These are phyloP conservation scores for Glycyrrhiza uralensis DNA, from an alignment of 306 rosid species.

Conservation along the genomic window DNA sequence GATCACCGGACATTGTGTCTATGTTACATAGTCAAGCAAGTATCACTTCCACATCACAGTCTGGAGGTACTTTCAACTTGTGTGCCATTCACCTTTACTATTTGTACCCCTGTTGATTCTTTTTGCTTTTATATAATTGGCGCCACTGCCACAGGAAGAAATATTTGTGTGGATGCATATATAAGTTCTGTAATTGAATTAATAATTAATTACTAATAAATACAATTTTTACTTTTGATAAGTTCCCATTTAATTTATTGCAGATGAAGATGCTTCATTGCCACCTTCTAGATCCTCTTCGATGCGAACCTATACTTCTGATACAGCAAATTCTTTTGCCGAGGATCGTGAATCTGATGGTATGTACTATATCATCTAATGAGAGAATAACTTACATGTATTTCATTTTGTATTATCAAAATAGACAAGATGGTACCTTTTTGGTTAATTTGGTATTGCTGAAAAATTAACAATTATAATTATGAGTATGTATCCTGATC, in stretches of 20 bases:
- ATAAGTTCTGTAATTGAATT: no score
- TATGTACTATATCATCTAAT: constrained; percentile 24
- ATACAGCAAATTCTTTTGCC: constrained; percentile 40
- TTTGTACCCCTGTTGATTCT: no score
- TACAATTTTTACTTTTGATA: background rate
- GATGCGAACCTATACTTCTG: constrained; percentile 37
- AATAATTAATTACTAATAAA: no score
- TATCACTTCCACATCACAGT: constrained; percentile 42
- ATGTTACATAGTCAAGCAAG: constrained; percentile 44
- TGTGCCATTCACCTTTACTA: background rate
- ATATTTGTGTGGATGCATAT: no score
- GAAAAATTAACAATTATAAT: background rate
- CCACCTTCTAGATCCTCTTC: constrained; percentile 58
- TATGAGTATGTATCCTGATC: no score
- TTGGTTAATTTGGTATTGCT: constrained; percentile 7
- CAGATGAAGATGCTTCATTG: constrained; percentile 54
- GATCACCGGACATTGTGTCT: constrained; percentile 44
- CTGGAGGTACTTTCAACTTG: constrained; percentile 45
- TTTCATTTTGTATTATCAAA: background rate
- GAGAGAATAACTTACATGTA: background rate
- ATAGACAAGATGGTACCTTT: background rate
- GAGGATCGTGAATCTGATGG: constrained; percentile 63
- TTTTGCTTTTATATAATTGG: no score
- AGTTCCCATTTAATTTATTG: constrained; percentile 25
- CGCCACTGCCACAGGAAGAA: no score